Evolutionary conservation across 2,329 filamentous ascomycete genomes (phyloP), one percentile per base, ranked within the genome.

Genomic region (Albifimbria verrucaria): DNA sequence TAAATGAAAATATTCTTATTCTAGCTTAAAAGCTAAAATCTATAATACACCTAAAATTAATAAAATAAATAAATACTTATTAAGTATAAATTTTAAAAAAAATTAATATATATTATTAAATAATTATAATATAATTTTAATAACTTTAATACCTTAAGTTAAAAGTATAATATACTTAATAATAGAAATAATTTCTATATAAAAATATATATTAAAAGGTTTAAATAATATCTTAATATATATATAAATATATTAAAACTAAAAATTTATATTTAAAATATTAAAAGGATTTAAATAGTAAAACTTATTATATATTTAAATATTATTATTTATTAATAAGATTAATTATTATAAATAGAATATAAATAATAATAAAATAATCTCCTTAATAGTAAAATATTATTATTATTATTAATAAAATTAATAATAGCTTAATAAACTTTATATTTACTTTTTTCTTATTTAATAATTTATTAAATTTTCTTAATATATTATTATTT

Each of bases 301-400:
- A 39, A 12, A n/a, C n/a, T 41, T 10, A 41, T 20, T n/a, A n/a
- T n/a, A n/a, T n/a, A n/a, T n/a, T n/a, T n/a, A n/a, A n/a, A n/a
- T 5, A 20, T 21, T 24, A 41, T 9, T 20, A 26, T 21, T 32
- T 9, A 46, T 23, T 45, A n/a, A 11, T 39, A 44, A 45, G 32
- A 15, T 36, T 36, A 51, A 51, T 11, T 12, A n/a, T n/a, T n/a
- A 24, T 44, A 21, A 44, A 21, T 51, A 51, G 10, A 22, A 15
- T 49, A 49, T 36, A 12, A 51, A 15, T 23, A 46, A 22, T 49
- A 49, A 20, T 50, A 50, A 41, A 41, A 25, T 50, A 20, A 41
- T 50, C 28, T 15, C 46, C 20, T 41, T n/a, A n/a, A n/a, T n/a
- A n/a, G n/a, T n/a, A n/a, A 20, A 25, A 6, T 28, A 25, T n/a